A percentile compares a stretch with the other conserved stretches of the same genome.
Conservation (phyloP, 495 filamentous ascomycete genomes). For the Collariella sp. region DNA sequence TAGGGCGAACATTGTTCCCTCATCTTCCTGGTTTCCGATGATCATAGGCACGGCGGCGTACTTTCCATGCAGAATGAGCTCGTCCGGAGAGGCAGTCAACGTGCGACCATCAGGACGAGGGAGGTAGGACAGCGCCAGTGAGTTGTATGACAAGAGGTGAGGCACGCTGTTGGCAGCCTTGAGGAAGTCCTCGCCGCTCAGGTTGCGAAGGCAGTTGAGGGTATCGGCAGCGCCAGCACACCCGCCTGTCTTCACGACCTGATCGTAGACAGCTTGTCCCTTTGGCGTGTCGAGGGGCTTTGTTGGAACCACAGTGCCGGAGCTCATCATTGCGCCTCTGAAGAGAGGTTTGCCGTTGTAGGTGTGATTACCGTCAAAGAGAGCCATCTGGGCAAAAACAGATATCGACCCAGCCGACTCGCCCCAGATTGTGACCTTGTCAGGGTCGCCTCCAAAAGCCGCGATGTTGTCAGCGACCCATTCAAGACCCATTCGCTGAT, state of each 20-base stretch:
- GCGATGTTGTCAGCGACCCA: conserved; percentile 60
- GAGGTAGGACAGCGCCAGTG: conserved; percentile 54
- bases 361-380: conserved; percentile 58
- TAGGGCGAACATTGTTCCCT: conserved; percentile 53
- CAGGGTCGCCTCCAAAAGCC: conserved; percentile 59
- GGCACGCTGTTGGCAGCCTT: conserved; percentile 60
- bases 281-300: conserved; percentile 55
- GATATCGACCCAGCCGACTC: conserved; percentile 66
- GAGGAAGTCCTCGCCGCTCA: conserved; percentile 53
- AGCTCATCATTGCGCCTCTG: conserved; percentile 65
- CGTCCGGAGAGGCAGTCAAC: conserved; percentile 48
- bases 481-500: conserved; percentile 57
- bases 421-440: conserved; percentile 65
- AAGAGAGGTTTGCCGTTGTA: conserved; percentile 65
- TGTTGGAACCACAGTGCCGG: conserved; percentile 55
- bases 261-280: conserved; percentile 55
- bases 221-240: conserved; percentile 45
- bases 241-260: no score
- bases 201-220: conserved; percentile 52
- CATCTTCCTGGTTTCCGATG: conserved; percentile 51
- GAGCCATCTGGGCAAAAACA: conserved; percentile 59
- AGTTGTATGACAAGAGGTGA: conserved; percentile 52
- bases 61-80: conserved; percentile 37
- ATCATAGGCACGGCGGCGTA: conserved; percentile 54
- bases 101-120: conserved; percentile 55